Evolutionary conservation across 148 eudicot genomes (phyloP).

Genomic region (Fagopyrum homotropicum): DNA sequence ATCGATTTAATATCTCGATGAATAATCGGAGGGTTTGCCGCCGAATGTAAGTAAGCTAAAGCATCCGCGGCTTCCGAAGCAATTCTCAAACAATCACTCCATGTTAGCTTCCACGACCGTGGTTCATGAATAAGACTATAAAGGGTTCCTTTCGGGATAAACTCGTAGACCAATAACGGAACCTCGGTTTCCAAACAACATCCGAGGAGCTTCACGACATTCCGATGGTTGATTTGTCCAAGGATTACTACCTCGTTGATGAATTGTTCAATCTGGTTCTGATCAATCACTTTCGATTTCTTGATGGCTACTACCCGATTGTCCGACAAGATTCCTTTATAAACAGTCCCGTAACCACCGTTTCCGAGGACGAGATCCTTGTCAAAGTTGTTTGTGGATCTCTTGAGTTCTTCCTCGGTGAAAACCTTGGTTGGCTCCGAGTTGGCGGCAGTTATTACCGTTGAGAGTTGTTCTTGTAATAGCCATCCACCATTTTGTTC

Average conservation of each 20-base stretch:
- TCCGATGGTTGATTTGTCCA: not conserved
- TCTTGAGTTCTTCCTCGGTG: slow-evolving; percentile 12
- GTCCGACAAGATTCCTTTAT: slow-evolving; percentile 3
- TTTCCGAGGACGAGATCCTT: not conserved
- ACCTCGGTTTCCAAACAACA: slow-evolving; percentile 11
- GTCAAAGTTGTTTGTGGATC: slow-evolving; percentile 2
- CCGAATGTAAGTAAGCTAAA: slow-evolving; percentile 9
- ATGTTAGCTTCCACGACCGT: not conserved
- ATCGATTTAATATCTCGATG: slow-evolving; percentile 13
- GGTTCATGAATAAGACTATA: not conserved
- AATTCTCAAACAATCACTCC: not conserved
- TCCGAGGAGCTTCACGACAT: slow-evolving; percentile 5
- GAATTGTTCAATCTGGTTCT: slow-evolving; percentile 15
- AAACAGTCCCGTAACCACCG: slow-evolving; percentile 8
- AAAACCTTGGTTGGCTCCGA: slow-evolving; percentile 7
- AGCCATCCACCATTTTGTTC: slow-evolving; percentile 18
- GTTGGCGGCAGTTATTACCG: not conserved
- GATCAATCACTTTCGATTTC: slow-evolving; percentile 17
- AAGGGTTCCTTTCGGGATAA: slow-evolving; percentile 10
- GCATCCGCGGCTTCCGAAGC: slow-evolving; percentile 5
- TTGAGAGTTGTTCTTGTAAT: slow-evolving; percentile 1
- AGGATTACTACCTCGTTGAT: slow-evolving; percentile 1
- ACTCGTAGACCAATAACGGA: slow-evolving; percentile 3
- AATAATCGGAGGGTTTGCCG: not conserved
- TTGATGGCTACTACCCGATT: slow-evolving; percentile 16